Percentiles rank a stretch among this genome's conserved stretches.
Conservation (phyloP, 139 green algal species). For the Picochlorum sp. region DNA sequence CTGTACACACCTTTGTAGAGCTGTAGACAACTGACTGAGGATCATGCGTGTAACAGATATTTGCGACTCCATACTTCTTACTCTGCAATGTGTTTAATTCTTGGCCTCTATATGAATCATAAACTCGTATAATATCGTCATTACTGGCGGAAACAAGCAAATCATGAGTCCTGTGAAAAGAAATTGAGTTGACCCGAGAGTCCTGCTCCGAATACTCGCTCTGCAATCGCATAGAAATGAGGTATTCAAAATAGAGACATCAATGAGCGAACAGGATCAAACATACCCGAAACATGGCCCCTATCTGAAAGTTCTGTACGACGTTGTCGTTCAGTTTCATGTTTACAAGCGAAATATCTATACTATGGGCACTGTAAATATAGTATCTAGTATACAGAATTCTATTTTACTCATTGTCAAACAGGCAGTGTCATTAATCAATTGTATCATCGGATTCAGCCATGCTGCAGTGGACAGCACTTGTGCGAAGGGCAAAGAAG, state of each 20-base stretch:
- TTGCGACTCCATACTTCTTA: constrained; percentile 76
- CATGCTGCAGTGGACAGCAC: background rate
- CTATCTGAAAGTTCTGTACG: constrained; percentile 28
- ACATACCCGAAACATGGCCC: constrained; percentile 48
- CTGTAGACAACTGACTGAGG: constrained; percentile 59
- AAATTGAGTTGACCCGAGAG: constrained; percentile 71
- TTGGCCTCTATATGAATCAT: constrained; percentile 55
- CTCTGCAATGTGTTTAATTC: constrained; percentile 47
- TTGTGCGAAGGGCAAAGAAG: background rate
- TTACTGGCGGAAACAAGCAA: constrained; percentile 71
- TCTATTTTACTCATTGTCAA: no score
- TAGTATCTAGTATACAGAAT: no score
- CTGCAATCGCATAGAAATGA: constrained; percentile 10
- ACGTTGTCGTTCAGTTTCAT: constrained; percentile 23
- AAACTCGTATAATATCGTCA: constrained; percentile 77
- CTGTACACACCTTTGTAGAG: constrained; percentile 58
- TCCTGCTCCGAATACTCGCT: constrained; percentile 18
- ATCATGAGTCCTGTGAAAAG: constrained; percentile 79
- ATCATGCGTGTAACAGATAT: constrained; percentile 75
- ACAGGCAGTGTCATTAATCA: no score
- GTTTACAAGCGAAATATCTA: background rate
- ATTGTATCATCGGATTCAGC: background rate
- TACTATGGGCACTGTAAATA: background rate
- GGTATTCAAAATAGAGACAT: background rate
- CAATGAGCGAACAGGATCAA: constrained; percentile 8